phyloP scores from a whole-genome alignment of 75 land plant species.

The Larix kaempferi region DNA sequence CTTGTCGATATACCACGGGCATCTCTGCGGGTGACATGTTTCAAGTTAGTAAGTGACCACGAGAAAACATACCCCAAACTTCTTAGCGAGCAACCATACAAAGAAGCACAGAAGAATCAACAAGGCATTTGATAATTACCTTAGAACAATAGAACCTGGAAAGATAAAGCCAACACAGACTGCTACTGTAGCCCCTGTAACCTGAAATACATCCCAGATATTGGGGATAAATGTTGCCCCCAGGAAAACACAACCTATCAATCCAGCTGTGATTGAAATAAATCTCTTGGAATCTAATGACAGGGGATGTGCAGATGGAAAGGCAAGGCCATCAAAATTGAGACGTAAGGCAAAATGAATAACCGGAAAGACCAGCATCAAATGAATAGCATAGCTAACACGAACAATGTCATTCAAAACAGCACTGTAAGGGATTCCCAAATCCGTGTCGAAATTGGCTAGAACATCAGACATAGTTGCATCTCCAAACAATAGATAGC shows the following conservation, averaged over 20 bases:
- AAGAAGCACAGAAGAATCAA: not conserved
- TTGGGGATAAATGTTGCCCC: constrained; percentile 76
- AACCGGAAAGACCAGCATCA: constrained; percentile 85
- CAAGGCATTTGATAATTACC: constrained; percentile 22
- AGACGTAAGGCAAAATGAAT: constrained; percentile 75
- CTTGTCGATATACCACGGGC: constrained; percentile 63
- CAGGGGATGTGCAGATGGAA: constrained; percentile 61
- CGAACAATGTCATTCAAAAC: constrained; percentile 65
- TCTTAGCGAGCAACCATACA: not conserved
- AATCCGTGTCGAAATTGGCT: constrained; percentile 87
- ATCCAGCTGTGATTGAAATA: constrained; percentile 33
- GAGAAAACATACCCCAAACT: not conserved
- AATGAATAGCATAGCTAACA: constrained; percentile 71
- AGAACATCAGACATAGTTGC: constrained; percentile 75
- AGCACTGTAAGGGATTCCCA: constrained; percentile 81
- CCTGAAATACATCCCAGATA: constrained; percentile 92
- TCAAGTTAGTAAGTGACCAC: not conserved
- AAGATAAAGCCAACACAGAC: constrained; percentile 79
- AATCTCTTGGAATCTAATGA: constrained; percentile 51
- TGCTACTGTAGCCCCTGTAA: constrained; percentile 83
- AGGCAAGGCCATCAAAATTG: constrained; percentile 74
- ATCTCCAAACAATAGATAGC: constrained; percentile 86
- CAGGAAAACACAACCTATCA: constrained; percentile 53
- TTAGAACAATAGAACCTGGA: constrained; percentile 67
- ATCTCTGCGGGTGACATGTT: constrained; percentile 53